These are phyloP conservation scores for Sphaerulina populicola DNA, from an alignment of 2,329 filamentous ascomycete genomes.

Conservation along the genomic window DNA sequence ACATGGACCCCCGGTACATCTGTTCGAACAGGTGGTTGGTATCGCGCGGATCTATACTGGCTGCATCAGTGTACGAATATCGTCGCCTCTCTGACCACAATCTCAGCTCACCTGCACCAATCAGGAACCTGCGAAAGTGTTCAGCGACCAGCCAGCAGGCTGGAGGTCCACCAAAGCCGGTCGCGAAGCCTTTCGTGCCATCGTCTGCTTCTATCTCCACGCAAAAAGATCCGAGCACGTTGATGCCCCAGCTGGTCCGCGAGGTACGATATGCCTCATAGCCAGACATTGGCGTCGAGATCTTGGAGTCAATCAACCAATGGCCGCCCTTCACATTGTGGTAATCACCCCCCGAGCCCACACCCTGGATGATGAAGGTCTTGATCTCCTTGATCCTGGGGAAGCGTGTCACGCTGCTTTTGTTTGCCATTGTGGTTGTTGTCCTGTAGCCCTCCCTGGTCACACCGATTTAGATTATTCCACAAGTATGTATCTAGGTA, in stretches of 20 bases:
- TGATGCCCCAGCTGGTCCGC: slow-evolving; percentile 89
- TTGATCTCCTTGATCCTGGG: slow-evolving; percentile 68
- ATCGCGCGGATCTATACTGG: slow-evolving; percentile 72
- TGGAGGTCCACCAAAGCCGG: slow-evolving; percentile 85
- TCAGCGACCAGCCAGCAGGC: slow-evolving; percentile 90
- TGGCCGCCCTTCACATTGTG: slow-evolving; percentile 71
- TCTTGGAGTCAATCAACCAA: slow-evolving; percentile 86
- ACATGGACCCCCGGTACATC: slow-evolving; percentile 94
- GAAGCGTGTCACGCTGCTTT: slow-evolving; percentile 47
- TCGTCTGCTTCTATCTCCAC: slow-evolving; percentile 82
- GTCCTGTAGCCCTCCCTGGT: background rate
- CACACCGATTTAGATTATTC: background rate
- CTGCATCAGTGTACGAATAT: slow-evolving; percentile 13
- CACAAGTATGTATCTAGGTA: background rate
- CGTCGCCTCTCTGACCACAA: background rate
- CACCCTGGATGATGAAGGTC: slow-evolving; percentile 63
- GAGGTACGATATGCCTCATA: slow-evolving; percentile 85
- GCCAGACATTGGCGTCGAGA: slow-evolving; percentile 83
- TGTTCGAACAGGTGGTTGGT: slow-evolving; percentile 90
- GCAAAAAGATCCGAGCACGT: slow-evolving; percentile 85
- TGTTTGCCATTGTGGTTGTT: slow-evolving; percentile 23
- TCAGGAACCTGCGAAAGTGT: slow-evolving; percentile 85
- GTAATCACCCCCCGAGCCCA: slow-evolving; percentile 65
- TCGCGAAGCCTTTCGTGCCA: slow-evolving; percentile 89
- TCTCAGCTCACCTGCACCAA: slow-evolving; percentile 55